Conservation (phyloP, 495 filamentous ascomycete species). For the Talaromyces proteolyticus region DNA sequence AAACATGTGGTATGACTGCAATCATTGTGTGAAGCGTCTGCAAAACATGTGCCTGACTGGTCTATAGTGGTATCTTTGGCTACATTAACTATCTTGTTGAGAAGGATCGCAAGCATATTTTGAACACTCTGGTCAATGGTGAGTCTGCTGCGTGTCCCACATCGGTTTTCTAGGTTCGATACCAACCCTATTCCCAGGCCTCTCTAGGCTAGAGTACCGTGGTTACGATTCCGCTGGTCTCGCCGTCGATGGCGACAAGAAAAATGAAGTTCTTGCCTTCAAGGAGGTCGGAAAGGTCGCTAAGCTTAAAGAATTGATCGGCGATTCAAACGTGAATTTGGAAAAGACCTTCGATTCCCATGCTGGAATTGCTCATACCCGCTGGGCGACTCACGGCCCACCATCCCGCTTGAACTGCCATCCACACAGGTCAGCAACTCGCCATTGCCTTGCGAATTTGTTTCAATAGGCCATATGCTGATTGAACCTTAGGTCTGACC, state of each 20-base stretch:
- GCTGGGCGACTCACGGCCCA: slow-evolving; percentile 96
- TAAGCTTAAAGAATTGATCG: slow-evolving; percentile 90
- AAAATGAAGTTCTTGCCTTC: slow-evolving; percentile 93
- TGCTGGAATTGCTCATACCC: slow-evolving; percentile 95
- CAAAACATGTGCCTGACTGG: neutral
- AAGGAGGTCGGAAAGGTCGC: slow-evolving; percentile 99
- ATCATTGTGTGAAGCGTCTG: neutral
- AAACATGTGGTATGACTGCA: slow-evolving; percentile 17
- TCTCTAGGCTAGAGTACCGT: slow-evolving; percentile 86
- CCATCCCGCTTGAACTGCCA: slow-evolving; percentile 95
- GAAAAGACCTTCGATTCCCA: slow-evolving; percentile 94
- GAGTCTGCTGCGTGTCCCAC: slow-evolving; percentile 19
- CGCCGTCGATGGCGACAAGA: slow-evolving; percentile 96
- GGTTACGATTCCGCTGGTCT: slow-evolving; percentile 97
- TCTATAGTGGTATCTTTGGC: slow-evolving; percentile 89
- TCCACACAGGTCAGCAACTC: slow-evolving; percentile 75
- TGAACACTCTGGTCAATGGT: slow-evolving; percentile 96
- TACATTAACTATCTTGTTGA: slow-evolving; percentile 91
- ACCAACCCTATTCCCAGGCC: slow-evolving; percentile 42
- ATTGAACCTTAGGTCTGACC: slow-evolving; percentile 55
- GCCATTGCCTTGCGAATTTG: no score
- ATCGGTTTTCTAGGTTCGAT: neutral
- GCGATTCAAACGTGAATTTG: slow-evolving; percentile 72
- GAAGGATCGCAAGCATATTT: slow-evolving; percentile 91
- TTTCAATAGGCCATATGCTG: neutral